Evolutionary conservation across 2,329 filamentous ascomycete genomes (phyloP).

Genomic region (Pestalotiopsis sp.): DNA sequence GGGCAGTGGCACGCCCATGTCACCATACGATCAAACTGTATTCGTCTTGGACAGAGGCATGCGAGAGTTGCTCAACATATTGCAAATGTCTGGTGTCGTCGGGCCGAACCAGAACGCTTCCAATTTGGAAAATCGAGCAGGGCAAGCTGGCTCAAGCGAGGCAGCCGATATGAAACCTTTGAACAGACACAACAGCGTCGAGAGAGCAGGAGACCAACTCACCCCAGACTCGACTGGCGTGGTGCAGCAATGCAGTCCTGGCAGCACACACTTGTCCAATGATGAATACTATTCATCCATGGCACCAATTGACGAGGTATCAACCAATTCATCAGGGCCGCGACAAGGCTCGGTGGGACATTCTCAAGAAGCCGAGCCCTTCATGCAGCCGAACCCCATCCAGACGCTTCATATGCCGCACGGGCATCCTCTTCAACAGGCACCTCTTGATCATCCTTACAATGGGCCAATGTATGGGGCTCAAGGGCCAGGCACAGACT

Average conservation of each 20-base stretch:
- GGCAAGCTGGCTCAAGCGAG: background rate
- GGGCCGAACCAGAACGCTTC: background rate
- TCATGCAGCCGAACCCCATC: background rate
- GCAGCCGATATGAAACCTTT: background rate
- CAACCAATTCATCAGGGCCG: background rate
- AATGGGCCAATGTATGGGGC: background rate
- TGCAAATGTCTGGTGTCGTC: background rate
- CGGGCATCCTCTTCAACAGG: background rate
- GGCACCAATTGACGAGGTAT: conserved; percentile 3
- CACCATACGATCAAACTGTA: background rate
- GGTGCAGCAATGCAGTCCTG: background rate
- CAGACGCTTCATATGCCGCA: background rate
- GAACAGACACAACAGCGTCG: background rate
- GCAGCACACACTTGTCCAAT: background rate
- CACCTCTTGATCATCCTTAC: background rate
- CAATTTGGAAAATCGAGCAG: background rate
- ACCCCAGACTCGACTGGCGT: background rate
- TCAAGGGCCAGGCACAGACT: background rate
- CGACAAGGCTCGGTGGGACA: background rate
- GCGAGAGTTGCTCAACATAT: background rate
- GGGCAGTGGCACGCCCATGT: background rate
- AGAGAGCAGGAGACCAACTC: background rate
- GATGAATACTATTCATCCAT: background rate
- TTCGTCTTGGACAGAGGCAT: background rate
- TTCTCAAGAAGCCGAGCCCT: background rate